Conservation (phyloP, 225 moss, liverwort and hornwort genomes). For the Bryoerythrophyllum caledonicum region DNA sequence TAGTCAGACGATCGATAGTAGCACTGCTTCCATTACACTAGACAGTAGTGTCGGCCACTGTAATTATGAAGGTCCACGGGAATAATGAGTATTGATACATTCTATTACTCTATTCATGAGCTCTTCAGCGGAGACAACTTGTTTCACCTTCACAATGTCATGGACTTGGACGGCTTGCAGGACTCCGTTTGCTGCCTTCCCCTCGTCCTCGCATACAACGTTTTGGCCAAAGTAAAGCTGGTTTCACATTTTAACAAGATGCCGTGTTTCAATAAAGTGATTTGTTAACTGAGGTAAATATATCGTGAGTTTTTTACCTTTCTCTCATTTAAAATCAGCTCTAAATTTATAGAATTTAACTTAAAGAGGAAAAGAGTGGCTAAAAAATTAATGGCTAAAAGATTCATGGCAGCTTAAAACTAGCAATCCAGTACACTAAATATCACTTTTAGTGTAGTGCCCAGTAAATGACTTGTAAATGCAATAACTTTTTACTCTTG, state of each 20-base stretch:
- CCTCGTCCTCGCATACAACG: not conserved
- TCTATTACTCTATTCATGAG: not conserved
- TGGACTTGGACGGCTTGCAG: not conserved
- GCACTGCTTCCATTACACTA: slow-evolving; percentile 28
- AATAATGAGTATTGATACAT: slow-evolving; percentile 38
- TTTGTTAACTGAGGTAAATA: not conserved
- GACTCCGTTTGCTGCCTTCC: not conserved
- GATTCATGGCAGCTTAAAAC: too few relatives aligned
- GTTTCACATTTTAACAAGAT: not conserved
- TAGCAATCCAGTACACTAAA: too few relatives aligned
- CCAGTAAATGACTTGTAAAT: too few relatives aligned
- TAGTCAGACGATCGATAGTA: slow-evolving; percentile 18
- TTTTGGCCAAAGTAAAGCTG: slow-evolving; percentile 8
- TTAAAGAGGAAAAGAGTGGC: too few relatives aligned
- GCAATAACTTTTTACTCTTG: too few relatives aligned
- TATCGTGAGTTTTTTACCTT: too few relatives aligned
- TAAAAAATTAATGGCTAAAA: too few relatives aligned
- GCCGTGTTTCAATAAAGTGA: not conserved
- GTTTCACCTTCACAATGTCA: not conserved
- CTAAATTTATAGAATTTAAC: too few relatives aligned
- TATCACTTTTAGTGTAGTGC: too few relatives aligned
- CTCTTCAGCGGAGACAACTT: not conserved
- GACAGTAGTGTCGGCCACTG: slow-evolving; percentile 39
- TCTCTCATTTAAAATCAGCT: too few relatives aligned
- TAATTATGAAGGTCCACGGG: slow-evolving; percentile 41